Evolutionary conservation across 139 green algal genomes (phyloP), one percentile per base, ranked within the genome.

Genomic region (Chlorella ohadii): DNA sequence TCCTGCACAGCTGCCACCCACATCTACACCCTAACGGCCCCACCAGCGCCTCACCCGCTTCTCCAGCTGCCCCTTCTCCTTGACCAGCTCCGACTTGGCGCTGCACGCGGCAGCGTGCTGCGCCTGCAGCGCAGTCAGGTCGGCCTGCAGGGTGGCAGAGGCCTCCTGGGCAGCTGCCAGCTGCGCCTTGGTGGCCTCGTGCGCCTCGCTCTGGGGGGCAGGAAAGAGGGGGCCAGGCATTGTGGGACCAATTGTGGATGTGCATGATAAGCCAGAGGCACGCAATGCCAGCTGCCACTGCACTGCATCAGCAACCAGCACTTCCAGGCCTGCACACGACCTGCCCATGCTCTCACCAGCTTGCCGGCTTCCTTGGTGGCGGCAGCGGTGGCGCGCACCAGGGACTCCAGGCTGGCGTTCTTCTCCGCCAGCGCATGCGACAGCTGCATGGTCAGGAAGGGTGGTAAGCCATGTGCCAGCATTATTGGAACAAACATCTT

Each of bases 381-480:
- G 36, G 56, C 47, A 27, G 85, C 85, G 34, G 68, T 81, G 59
- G 71, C 85, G 25, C 80, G 79, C 33, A 78, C 82, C 57, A 88
- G 84, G 15, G 79, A 83, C 23, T 86, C 85, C 41, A 86, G 39
- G 27, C 28, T 61, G 51, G 79, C 85, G 12, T 86, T 57, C 70
- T 88, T 86, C 71, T 88, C 85, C 6, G 28, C 19, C 33, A 28
- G 47, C 0, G 31, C 51, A 12, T 66, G 39, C 13, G 75, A 31
- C 38, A 88, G 16, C 66, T 85, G 28, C 63, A 68, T n/a, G n/a
- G n/a, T n/a, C n/a, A n/a, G n/a, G n/a, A n/a, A n/a, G n/a, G n/a
- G n/a, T n/a, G n/a, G n/a, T n/a, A n/a, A n/a, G n/a, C n/a, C n/a
- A n/a, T n/a, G n/a, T n/a, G n/a, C n/a, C n/a, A n/a, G n/a, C n/a